Evolutionary conservation across 73 alveolate genomes (phyloP).

Genomic region (Paramecium biaurelia): DNA sequence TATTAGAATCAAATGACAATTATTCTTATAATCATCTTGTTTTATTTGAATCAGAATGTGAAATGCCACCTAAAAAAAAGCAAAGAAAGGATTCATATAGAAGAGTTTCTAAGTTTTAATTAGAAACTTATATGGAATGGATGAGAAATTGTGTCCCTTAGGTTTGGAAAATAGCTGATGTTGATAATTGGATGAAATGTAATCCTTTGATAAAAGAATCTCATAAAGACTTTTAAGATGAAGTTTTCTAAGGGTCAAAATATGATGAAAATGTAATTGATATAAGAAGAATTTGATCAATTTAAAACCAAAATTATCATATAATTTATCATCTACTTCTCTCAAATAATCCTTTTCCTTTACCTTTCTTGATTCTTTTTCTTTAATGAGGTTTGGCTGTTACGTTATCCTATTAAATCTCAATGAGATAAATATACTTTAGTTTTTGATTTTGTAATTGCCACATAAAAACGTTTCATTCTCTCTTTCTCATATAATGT

Average conservation of each 20-base stretch:
- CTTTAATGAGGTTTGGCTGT: neutral
- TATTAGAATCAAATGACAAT: neutral
- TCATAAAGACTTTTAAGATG: neutral
- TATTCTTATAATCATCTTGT: constrained; percentile 44
- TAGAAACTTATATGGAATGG: constrained; percentile 13
- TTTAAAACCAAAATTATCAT: neutral
- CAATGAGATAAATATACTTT: neutral
- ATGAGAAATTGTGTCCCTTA: constrained; percentile 6
- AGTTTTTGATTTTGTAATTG: constrained; percentile 6
- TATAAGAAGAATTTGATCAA: constrained; percentile 29
- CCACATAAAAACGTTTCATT: constrained; percentile 25
- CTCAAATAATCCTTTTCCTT: neutral
- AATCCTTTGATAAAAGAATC: neutral
- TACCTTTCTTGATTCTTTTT: neutral
- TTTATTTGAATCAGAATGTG: constrained; percentile 33
- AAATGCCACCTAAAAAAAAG: neutral
- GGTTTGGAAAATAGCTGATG: constrained; percentile 18
- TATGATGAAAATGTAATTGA: constrained; percentile 29
- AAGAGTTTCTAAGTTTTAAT: neutral
- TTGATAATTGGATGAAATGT: constrained; percentile 6
- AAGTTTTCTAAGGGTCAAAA: constrained; percentile 28
- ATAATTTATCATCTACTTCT: constrained; percentile 12
- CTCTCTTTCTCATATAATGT: constrained; percentile 26
- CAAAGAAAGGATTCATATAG: neutral
- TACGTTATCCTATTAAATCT: neutral